phyloP scores from a whole-genome alignment of 768 basidiomycete genomes.

The Trametes elegans region DNA sequence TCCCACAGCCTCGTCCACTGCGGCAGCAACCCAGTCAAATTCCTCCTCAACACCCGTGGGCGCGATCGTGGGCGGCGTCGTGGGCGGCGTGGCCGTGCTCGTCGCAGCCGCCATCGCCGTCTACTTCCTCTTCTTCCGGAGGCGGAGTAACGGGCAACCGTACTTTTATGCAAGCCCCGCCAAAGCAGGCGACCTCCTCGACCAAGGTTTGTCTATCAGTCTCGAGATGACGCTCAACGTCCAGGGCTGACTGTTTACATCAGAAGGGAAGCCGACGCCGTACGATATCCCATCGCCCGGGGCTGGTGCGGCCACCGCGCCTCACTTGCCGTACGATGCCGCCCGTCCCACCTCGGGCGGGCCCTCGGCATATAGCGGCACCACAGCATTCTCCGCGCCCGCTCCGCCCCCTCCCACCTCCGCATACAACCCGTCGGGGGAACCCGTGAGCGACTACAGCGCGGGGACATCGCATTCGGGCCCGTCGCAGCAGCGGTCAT shows the following conservation, averaged over 20 bases:
- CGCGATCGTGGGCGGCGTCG: conserved; percentile 21
- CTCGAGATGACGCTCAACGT: not conserved
- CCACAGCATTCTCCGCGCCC: not conserved
- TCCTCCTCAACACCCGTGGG: conserved; percentile 7
- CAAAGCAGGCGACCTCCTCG: conserved; percentile 6
- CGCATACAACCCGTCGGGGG: conserved; percentile 1
- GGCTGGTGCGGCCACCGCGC: not conserved
- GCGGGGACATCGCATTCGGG: not conserved
- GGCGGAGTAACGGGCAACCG: conserved; percentile 2
- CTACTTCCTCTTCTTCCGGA: conserved; percentile 14
- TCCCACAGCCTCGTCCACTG: not conserved
- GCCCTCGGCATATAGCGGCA: not conserved
- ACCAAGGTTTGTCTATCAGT: not conserved
- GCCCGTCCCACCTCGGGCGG: not conserved
- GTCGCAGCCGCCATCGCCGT: conserved; percentile 2
- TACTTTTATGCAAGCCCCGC: conserved; percentile 12
- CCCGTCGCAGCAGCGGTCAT: not conserved
- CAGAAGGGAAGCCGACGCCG: conserved; percentile 12
- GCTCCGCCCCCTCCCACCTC: not conserved
- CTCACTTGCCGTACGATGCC: not conserved
- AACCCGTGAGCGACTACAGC: conserved; percentile 13
- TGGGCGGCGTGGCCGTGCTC: conserved; percentile 16
- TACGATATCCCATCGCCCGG: not conserved
- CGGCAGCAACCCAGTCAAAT: not conserved
- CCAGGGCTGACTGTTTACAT: not conserved